Evolutionary conservation across 306 rosid species (phyloP).

Genomic region (Ammopiptanthus mongolicus): DNA sequence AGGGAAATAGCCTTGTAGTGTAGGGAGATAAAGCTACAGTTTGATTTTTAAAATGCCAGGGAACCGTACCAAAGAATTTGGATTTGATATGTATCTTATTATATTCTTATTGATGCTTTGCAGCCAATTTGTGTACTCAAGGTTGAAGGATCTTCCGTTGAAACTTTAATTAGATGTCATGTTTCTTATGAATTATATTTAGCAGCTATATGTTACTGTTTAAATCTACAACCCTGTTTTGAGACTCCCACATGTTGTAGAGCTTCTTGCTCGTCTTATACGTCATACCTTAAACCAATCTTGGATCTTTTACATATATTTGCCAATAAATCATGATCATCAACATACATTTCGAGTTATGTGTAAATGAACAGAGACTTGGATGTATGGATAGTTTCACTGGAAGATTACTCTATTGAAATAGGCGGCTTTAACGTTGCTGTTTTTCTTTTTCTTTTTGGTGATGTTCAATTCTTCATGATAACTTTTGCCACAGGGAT

Average conservation of each 20-base stretch:
- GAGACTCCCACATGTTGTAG: background rate
- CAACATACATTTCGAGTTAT: background rate
- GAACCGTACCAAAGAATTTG: background rate
- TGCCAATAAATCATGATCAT: background rate
- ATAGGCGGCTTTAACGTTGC: background rate
- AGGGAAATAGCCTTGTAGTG: background rate
- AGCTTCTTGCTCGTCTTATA: background rate
- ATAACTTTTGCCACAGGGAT: background rate
- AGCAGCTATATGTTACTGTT: background rate
- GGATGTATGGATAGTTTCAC: background rate
- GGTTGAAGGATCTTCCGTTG: background rate
- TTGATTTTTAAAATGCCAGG: background rate
- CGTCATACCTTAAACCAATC: background rate
- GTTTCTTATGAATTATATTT: background rate
- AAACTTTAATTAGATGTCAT: background rate
- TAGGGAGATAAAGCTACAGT: background rate
- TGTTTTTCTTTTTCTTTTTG: background rate
- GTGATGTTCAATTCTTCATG: background rate
- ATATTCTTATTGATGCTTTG: background rate
- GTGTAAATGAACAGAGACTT: background rate
- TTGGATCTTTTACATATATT: background rate
- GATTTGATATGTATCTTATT: conserved; percentile 1
- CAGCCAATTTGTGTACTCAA: background rate
- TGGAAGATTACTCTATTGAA: background rate
- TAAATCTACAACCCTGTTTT: background rate